phyloP scores from a whole-genome alignment of 371 early-diverging fungal species.

The Mortierella polycephala region DNA sequence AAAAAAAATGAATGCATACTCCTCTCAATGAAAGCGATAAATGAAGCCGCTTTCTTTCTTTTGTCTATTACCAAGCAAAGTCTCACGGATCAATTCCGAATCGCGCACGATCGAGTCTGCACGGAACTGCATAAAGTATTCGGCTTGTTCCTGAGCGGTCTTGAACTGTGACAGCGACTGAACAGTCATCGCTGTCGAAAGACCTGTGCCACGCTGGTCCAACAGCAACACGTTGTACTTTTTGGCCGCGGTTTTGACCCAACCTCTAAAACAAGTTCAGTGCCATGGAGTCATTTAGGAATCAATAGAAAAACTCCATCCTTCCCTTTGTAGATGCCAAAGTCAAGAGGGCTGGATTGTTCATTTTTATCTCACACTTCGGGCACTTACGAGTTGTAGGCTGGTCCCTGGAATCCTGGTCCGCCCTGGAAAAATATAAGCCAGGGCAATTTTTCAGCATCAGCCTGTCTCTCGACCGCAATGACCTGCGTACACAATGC shows the following conservation, averaged over 20 bases:
- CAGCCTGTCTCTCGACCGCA: slow-evolving; percentile 36
- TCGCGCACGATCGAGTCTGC: slow-evolving; percentile 81
- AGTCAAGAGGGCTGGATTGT: background rate
- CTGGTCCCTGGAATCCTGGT: slow-evolving; percentile 53
- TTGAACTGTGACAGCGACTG: slow-evolving; percentile 58
- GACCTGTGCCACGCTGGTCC: slow-evolving; percentile 81
- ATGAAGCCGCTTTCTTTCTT: background rate
- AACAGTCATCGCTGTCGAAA: slow-evolving; percentile 72
- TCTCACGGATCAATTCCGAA: slow-evolving; percentile 73
- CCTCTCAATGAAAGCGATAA: background rate
- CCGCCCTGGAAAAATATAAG: slow-evolving; percentile 52
- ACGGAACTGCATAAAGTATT: slow-evolving; percentile 74
- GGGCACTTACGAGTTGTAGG: slow-evolving; percentile 41
- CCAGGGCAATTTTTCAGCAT: slow-evolving; percentile 53
- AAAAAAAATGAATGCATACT: background rate
- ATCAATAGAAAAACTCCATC: background rate
- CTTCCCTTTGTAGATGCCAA: background rate
- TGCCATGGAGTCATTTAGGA: background rate
- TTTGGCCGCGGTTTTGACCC: slow-evolving; percentile 73
- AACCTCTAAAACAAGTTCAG: slow-evolving; percentile 57
- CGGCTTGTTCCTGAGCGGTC: slow-evolving; percentile 65
- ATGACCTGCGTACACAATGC: slow-evolving; percentile 26
- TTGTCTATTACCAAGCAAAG: slow-evolving; percentile 54
- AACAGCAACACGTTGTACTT: slow-evolving; percentile 74
- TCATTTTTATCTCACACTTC: background rate